Base-by-base conservation (phyloP, 2,329 filamentous ascomycete species). In the Chaetomiaceae sp. region DNA sequence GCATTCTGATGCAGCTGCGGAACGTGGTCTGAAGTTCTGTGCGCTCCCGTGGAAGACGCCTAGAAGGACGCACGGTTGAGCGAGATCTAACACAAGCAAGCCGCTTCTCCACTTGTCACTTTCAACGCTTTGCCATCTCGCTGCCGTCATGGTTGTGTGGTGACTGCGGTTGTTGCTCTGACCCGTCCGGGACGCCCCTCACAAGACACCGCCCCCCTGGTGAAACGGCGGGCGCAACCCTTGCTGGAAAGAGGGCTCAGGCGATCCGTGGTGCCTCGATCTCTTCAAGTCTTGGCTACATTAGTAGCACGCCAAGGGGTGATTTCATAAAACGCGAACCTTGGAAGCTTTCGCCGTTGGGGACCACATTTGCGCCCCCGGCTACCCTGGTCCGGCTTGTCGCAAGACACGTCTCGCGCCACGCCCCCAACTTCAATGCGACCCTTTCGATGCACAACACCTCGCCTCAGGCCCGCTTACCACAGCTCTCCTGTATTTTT, bases 391-490 rank as follows among this genome's bases (percentile, higher is more conserved):
- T 51, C 52, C 36, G 33, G 37, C 51, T 51, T 56, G 53, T 58
- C 59, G 41, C 59, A 43, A 52, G 51, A 53, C 54, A 41, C 48
- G 53, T 48, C 51, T 58, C 54, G 54, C 58, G 50, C 55, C 56
- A n/a, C 34, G 47, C 42, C 43, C 36, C 51, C 49, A 47, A 56
- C 47, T 53, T 58, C 55, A 52, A 58, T 63, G 53, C 57, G 37
- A 63, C 61, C 48, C 56, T 60, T 41, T 45, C 42, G 49, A 58
- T 58, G 57, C 57, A 63, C 59, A 51, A 62, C 61, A 61, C 60
- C 61, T 56, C 58, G 53, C 53, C 43, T 54, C 53, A 51, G 48
- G 51, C 46, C 54, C 53, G 52, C 58, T 53, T 59, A 54, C 60
- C 51, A 53, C 46, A 41, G 45, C 48, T 40, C 42, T 51, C 53